Conservation (phyloP, 805 yeast genomes). For the Ogataea populi-albae region DNA sequence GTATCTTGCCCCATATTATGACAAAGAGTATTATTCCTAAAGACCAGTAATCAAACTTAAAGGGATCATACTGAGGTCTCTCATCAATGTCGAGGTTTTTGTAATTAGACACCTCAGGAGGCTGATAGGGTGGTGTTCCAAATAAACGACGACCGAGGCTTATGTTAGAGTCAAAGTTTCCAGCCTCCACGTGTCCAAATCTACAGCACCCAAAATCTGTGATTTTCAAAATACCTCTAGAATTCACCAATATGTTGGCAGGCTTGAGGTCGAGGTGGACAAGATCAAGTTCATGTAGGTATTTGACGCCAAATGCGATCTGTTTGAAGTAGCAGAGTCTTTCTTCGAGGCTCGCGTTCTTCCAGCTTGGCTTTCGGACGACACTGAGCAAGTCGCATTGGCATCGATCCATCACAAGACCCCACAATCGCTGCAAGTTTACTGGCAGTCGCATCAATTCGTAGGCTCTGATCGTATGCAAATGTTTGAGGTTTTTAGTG, state of each 20-base stretch:
- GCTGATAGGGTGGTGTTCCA: conserved; percentile 79
- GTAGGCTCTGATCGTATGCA: conserved; percentile 58
- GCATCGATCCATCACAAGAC: conserved; percentile 65
- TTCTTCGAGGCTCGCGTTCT: conserved; percentile 43
- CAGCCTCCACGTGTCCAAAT: conserved; percentile 53
- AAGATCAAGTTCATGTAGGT: conserved; percentile 61
- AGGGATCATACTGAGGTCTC: conserved; percentile 46
- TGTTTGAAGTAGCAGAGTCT: conserved; percentile 70
- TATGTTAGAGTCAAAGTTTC: conserved; percentile 44
- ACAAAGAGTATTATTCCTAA: conserved; percentile 67
- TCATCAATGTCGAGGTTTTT: conserved; percentile 29
- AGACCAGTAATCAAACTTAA: conserved; percentile 70
- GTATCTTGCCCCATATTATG: conserved; percentile 54
- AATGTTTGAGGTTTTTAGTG: conserved; percentile 49
- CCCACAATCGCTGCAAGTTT: conserved; percentile 69
- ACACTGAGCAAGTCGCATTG: conserved; percentile 58
- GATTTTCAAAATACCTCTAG: conserved; percentile 59
- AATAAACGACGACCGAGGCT: conserved; percentile 44
- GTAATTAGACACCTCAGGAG: conserved; percentile 68
- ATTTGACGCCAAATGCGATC: conserved; percentile 57
- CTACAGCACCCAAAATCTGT: conserved; percentile 79
- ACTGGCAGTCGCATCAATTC: conserved; percentile 58
- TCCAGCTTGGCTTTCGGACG: conserved; percentile 60
- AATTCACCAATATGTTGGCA: conserved; percentile 62
- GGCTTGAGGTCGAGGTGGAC: conserved; percentile 77